These are phyloP conservation scores for Amborella trichopoda DNA, from an alignment of 164 flowering plant species.

Conservation along the genomic window DNA sequence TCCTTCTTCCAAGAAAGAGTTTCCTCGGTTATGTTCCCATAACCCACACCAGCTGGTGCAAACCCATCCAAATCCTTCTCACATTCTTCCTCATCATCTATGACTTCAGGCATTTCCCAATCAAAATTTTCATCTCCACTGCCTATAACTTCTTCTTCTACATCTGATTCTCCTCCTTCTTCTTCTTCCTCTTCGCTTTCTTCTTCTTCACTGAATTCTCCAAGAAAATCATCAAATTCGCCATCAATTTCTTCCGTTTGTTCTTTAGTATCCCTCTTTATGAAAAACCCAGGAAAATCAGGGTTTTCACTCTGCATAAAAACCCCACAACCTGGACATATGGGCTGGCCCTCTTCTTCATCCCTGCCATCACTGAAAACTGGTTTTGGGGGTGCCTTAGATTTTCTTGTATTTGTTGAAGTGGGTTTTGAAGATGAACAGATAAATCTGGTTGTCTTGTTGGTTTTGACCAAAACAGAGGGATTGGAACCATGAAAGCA, in stretches of 20 bases:
- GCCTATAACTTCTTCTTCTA: constrained; percentile 11
- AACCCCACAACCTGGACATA: constrained; percentile 98
- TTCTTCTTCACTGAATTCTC: constrained; percentile 5
- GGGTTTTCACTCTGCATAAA: constrained; percentile 90
- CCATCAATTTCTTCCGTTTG: constrained; percentile 2
- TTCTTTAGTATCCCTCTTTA: constrained; percentile 24
- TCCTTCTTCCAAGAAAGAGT: constrained; percentile 28
- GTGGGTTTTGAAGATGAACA: constrained; percentile 7
- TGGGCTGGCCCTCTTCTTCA: constrained; percentile 55
- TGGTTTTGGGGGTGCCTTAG: constrained; percentile 13
- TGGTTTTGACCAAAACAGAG: too few species aligned
- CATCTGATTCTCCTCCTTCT: constrained; percentile 25
- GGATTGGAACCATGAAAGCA: too few species aligned
- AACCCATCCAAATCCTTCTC: constrained; percentile 63
- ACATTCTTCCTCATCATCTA: constrained; percentile 33
- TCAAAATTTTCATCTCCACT: constrained; percentile 46
- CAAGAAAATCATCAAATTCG: constrained; percentile 11
- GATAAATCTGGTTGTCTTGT: too few species aligned
- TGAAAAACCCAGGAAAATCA: constrained; percentile 69
- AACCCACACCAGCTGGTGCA: constrained; percentile 62
- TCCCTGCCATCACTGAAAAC: constrained; percentile 84
- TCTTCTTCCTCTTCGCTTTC: constrained; percentile 12
- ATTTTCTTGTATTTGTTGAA: constrained; percentile 9
- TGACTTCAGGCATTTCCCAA: constrained; percentile 54
- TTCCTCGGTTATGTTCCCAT: constrained; percentile 81